These are phyloP conservation scores for Dictyophora rubrovolvata DNA, from an alignment of 768 basidiomycete species.

Conservation along the genomic window DNA sequence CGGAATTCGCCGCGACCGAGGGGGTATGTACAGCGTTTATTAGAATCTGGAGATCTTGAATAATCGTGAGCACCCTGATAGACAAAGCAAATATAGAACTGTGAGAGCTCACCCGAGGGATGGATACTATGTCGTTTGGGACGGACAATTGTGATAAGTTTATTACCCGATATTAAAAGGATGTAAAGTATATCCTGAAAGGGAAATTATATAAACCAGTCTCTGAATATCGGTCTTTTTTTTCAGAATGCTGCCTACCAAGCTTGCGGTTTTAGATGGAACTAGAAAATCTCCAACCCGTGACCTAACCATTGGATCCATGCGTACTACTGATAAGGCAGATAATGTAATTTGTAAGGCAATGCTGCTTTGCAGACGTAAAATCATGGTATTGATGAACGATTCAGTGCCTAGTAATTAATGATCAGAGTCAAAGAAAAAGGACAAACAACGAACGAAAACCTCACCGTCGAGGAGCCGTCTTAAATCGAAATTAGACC, in stretches of 20 bases:
- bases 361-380: conserved; percentile 65
- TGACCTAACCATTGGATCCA: conserved; percentile 60
- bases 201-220: not conserved
- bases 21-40: conserved; percentile 85
- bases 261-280: conserved; percentile 72
- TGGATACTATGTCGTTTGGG: conserved; percentile 94
- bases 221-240: not conserved
- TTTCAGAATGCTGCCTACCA: conserved; percentile 9
- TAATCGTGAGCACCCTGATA: not conserved
- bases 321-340: conserved; percentile 57
- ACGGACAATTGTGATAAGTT: conserved; percentile 77
- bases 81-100: not conserved
- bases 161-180: conserved; percentile 67
- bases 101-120: conserved; percentile 53
- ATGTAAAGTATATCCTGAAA: conserved; percentile 83
- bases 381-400: conserved; percentile 65
- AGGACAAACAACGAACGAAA: too few species aligned
- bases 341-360: conserved; percentile 68
- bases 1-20: conserved; percentile 68
- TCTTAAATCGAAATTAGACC: conserved; percentile 86
- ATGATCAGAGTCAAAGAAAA: too few species aligned
- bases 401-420: conserved; percentile 59
- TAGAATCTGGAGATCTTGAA: conserved; percentile 77
- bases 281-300: conserved; percentile 74
- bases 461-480: conserved; percentile 54